Conservation (phyloP, 108 stramenopile species). For the Fragilaria crotonensis region DNA sequence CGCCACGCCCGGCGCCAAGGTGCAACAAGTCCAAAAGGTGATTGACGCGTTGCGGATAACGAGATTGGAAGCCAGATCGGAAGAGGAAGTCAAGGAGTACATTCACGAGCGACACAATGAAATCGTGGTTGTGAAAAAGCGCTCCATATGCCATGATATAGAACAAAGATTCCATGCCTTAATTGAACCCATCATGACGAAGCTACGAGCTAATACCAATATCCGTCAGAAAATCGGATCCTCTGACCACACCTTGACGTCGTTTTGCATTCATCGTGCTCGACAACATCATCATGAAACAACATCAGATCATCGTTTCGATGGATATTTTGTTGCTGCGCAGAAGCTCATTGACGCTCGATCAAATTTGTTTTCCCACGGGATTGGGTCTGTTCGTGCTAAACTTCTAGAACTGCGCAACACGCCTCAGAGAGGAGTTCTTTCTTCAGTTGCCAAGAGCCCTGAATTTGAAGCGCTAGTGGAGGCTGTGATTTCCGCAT, state of each 20-base stretch:
- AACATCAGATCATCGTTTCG: conserved; percentile 27
- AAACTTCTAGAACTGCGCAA: conserved; percentile 33
- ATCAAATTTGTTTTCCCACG: conserved; percentile 31
- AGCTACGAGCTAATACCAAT: conserved; percentile 28
- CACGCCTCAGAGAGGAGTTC: conserved; percentile 17
- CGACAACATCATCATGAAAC: conserved; percentile 26
- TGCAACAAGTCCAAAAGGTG: conserved; percentile 78
- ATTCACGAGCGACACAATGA: conserved; percentile 69
- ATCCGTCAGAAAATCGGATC: conserved; percentile 19
- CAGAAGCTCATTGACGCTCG: conserved; percentile 42
- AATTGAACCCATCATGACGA: conserved; percentile 37
- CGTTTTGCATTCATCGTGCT: conserved; percentile 36
- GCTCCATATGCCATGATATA: conserved; percentile 27
- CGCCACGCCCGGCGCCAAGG: conserved; percentile 93
- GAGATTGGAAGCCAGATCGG: conserved; percentile 76
- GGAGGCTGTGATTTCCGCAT: conserved; percentile 30
- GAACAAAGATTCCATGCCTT: conserved; percentile 44
- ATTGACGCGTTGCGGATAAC: conserved; percentile 53
- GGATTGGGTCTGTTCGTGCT: conserved; percentile 37
- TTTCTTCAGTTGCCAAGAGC: conserved; percentile 25
- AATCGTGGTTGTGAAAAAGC: conserved; percentile 46
- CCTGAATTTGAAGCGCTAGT: conserved; percentile 33
- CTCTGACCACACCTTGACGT: conserved; percentile 24
- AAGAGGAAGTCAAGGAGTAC: conserved; percentile 81
- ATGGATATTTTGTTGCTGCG: conserved; percentile 31